Evolutionary conservation across 2,329 filamentous ascomycete species (phyloP).

Genomic region (Microcera coccophila): DNA sequence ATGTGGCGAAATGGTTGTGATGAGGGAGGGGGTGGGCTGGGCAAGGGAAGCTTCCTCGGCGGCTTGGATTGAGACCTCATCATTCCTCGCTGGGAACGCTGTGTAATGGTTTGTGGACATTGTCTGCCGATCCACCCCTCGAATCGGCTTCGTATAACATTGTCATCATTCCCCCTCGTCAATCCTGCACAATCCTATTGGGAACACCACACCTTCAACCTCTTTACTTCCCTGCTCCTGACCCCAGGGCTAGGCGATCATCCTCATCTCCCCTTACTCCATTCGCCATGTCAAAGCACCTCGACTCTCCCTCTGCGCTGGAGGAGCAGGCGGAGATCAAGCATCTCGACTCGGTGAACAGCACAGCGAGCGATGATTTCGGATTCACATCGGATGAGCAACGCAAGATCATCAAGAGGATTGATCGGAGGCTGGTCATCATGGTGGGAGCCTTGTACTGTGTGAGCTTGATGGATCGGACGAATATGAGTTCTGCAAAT

Average conservation of each 20-base stretch:
- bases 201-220: not conserved
- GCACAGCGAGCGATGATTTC: constrained; percentile 31
- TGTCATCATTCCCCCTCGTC: constrained; percentile 2
- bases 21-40: too few relatives aligned
- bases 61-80: constrained; percentile 1
- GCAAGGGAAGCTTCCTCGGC: too few relatives aligned
- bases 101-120: constrained; percentile 12
- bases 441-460: constrained; percentile 67
- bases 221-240: not conserved
- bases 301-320: constrained; percentile 10
- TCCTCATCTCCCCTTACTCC: not conserved
- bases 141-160: constrained; percentile 5
- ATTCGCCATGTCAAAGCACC: constrained; percentile 22
- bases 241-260: not conserved
- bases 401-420: constrained; percentile 61
- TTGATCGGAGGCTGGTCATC: constrained; percentile 63
- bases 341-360: constrained; percentile 21
- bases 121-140: constrained; percentile 8
- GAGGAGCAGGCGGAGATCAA: constrained; percentile 27
- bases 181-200: too few relatives aligned
- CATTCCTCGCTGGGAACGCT: constrained; percentile 7
- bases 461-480: constrained; percentile 73
- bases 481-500: constrained; percentile 68
- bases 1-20: too few relatives aligned
- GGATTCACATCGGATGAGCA: constrained; percentile 60